These are phyloP conservation scores for Endogone sp. DNA, from an alignment of 192 early-diverging fungal species.

Conservation along the genomic window DNA sequence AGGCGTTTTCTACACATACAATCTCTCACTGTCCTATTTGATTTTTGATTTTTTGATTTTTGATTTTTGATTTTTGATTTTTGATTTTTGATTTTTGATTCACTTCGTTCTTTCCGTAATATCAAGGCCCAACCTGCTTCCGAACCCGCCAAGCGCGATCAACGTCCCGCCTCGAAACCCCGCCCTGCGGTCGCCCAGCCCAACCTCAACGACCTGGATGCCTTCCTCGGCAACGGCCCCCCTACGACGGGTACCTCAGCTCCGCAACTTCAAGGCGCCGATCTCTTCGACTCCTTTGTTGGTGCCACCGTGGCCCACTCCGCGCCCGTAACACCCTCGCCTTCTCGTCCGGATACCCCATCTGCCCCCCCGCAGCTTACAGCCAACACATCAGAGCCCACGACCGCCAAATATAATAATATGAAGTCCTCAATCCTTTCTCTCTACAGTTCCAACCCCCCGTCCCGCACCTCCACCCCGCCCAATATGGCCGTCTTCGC, in stretches of 20 bases:
- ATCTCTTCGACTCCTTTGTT: slow-evolving; percentile 22
- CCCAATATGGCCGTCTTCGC: background rate
- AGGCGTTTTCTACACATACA: too few relatives aligned
- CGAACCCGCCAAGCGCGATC: slow-evolving; percentile 12
- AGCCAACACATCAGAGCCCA: background rate
- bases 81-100: too few relatives aligned
- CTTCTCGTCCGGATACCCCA: background rate
- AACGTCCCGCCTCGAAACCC: slow-evolving; percentile 19
- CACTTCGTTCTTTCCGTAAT: background rate
- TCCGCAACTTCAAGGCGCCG: slow-evolving; percentile 32
- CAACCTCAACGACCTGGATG: background rate
- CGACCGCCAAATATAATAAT: slow-evolving; percentile 18
- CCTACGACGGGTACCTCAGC: background rate
- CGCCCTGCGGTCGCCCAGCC: background rate
- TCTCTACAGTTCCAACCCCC: slow-evolving; percentile 15
- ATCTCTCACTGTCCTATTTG: too few relatives aligned
- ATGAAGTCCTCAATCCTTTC: slow-evolving; percentile 35
- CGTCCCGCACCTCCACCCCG: background rate
- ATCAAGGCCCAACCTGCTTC: slow-evolving; percentile 16
- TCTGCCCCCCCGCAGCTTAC: background rate
- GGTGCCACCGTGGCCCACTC: slow-evolving; percentile 2
- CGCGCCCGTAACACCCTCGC: slow-evolving; percentile 10
- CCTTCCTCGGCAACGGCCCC: background rate
- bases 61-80: too few relatives aligned
- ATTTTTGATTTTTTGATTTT: too few relatives aligned